Evolutionary conservation across 805 yeast species (phyloP), one percentile per base, ranked within the genome.

Genomic region (Maudiozyma saulgeensis): DNA sequence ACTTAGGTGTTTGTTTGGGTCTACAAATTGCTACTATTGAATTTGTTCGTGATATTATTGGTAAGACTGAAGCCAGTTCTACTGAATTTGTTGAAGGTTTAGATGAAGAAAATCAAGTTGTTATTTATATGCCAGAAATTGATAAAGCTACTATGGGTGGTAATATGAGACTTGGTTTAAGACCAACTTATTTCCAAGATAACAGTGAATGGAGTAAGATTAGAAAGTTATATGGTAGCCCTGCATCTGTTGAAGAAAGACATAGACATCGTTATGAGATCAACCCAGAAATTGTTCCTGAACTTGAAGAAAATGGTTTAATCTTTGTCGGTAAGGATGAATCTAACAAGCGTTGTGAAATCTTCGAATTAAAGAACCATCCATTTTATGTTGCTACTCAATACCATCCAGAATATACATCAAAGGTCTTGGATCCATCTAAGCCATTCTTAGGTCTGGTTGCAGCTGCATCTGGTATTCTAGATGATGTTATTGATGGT

Each of bases 201-300:
- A 80, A 75, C 54, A 70, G 86, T 44, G 83, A 83, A 54, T 73
- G 81, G 78, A 78, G 87, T 44, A 76, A 73, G 54, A 79, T 93
- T 61, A 81, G 86, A 68, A 77, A 80, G 69, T 74, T 91, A 48
- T 91, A 91, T 67, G 95, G 93, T 50, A 81, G 78, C 51, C 75
- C 76, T 28, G 76, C 73, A 2, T 71, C 76, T 43, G 90, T 89
- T 46, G 74, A 74, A 53, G 99, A 93, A 74, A 87, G 99, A 77
- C 99, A 93, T 69, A 85, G 99, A 75, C 99, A 93, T 70, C 82
- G 99, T 73, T 93, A 93, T 68, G 99, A 93, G 70, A 87, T 93
- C 60, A 91, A 90, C 70, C 99, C 99, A 15, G 79, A 77, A 55
- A 74, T 87, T 58, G 83, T 90, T 55, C 73, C 70, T 16, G 69